Evolutionary conservation across 257 asterid species (phyloP), one percentile per base, ranked within the genome.

Genomic region (Forsythia suspensa): DNA sequence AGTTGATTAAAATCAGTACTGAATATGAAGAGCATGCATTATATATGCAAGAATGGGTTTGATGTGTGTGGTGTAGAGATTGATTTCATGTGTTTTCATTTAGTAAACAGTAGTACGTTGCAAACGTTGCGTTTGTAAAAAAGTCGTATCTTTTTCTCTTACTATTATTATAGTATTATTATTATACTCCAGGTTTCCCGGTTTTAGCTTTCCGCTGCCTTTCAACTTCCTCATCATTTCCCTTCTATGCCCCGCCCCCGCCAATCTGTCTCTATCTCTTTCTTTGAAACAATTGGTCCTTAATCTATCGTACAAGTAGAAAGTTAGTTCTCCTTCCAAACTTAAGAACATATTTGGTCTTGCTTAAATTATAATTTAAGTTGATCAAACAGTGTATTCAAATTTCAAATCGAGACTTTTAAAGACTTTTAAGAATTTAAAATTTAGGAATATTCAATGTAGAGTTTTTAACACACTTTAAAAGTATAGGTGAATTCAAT

Each of bases 151-250:
- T 55, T 51, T 74, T 29, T 66, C 37, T 76, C n/a, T 3, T 46
- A 16, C 44, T 5, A 18, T 15, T 46, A 9, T 46, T 24, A 24
- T 24, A 24, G 24, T 24, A 24, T 24, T 24, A 46, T 0, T 46
- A 46, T 46, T 1, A 3, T 3, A 5, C 16, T 55, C 65, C 65
- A 6, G 65, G 18, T 79, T 77, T 36, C 77, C 72, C 59, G 79
- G 57, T 78, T 85, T 74, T 55, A 71, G 84, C 84, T 84, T 82
- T 84, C 84, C 73, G 81, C 85, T 79, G 85, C 80, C 75, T 76
- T 84, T 7, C 80, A 79, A 81, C 79, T 59, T 74, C 83, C 78
- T 82, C 85, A 87, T 83, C 87, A 85, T 87, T 83, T 80, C 43
- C 76, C 77, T 70, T 80, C 76, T 79, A 83, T 82, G 80, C 73